phyloP scores from a whole-genome alignment of 2,329 filamentous ascomycete species.

The Hypomyces rosellus region DNA sequence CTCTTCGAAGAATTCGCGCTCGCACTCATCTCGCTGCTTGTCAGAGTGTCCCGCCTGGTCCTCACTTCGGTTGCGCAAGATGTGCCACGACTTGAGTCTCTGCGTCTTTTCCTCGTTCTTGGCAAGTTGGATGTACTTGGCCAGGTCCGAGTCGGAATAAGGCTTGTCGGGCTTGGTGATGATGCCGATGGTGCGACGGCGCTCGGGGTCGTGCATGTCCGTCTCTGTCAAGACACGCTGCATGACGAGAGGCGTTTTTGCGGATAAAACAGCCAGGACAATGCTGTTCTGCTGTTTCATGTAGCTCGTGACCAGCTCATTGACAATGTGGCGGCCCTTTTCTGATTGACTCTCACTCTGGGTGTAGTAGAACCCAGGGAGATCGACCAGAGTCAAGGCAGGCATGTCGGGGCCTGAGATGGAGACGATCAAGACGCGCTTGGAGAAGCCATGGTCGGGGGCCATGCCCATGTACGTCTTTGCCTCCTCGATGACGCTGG shows the following conservation, averaged over 20 bases:
- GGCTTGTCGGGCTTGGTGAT: slow-evolving; percentile 49
- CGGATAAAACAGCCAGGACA: slow-evolving; percentile 52
- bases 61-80: slow-evolving; percentile 42
- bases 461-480: slow-evolving; percentile 44
- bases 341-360: slow-evolving; percentile 40
- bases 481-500: slow-evolving; percentile 32
- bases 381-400: slow-evolving; percentile 52
- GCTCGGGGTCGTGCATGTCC: slow-evolving; percentile 15
- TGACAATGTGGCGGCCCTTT: slow-evolving; percentile 37
- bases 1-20: slow-evolving; percentile 26
- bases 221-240: slow-evolving; percentile 45
- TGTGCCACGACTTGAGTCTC: slow-evolving; percentile 44
- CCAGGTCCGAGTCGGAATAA: slow-evolving; percentile 5
- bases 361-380: slow-evolving; percentile 49
- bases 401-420: slow-evolving; percentile 40
- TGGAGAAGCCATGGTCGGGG: slow-evolving; percentile 33
- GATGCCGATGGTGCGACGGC: slow-evolving; percentile 45
- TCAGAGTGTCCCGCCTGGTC: slow-evolving; percentile 18
- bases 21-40: slow-evolving; percentile 23
- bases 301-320: slow-evolving; percentile 45
- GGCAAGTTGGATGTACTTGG: slow-evolving; percentile 34
- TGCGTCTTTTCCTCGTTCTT: slow-evolving; percentile 33
- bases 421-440: slow-evolving; percentile 42
- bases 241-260: slow-evolving; percentile 41
- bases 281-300: slow-evolving; percentile 52